Percentiles rank a stretch among this genome's conserved stretches.
phyloP scores from a whole-genome alignment of 768 basidiomycete species.

The Gloeopeniophorella convolvens region DNA sequence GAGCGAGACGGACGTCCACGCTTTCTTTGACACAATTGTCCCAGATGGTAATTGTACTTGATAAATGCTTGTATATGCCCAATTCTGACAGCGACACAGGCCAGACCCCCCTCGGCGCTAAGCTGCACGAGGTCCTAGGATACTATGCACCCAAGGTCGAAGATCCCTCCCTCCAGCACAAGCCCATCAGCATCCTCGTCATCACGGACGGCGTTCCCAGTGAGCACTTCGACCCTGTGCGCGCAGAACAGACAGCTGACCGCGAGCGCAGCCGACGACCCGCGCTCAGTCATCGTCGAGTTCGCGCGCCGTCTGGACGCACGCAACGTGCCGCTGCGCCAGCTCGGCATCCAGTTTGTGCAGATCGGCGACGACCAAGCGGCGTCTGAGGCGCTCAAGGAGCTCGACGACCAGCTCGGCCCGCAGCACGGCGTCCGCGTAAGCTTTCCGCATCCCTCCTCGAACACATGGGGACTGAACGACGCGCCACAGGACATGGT shows the following conservation, averaged over 20 bases:
- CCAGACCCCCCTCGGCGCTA: conserved; percentile 34
- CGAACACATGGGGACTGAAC: not conserved
- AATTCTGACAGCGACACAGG: conserved; percentile 23
- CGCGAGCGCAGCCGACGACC: conserved; percentile 20
- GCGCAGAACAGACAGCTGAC: not conserved
- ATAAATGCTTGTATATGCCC: not conserved
- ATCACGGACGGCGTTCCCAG: conserved; percentile 38
- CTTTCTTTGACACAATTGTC: conserved; percentile 8
- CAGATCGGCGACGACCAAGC: conserved; percentile 33
- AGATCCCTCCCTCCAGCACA: conserved; percentile 25
- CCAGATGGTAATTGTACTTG: conserved; percentile 8
- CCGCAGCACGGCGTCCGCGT: conserved; percentile 14
- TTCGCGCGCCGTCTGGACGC: conserved; percentile 27
- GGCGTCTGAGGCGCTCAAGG: conserved; percentile 28
- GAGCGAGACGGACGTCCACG: conserved; percentile 8
- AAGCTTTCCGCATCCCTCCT: not conserved
- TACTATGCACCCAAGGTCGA: conserved; percentile 33
- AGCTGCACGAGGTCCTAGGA: conserved; percentile 32
- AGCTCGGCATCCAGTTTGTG: conserved; percentile 34
- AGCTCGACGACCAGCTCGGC: conserved; percentile 17
- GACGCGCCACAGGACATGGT: conserved; percentile 14
- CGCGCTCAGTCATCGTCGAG: conserved; percentile 18
- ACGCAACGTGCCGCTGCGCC: conserved; percentile 27
- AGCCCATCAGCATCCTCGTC: conserved; percentile 32
- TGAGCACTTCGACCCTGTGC: conserved; percentile 18